Conservation (phyloP, 2,329 filamentous ascomycete species). For the Volutella citrinella region DNA sequence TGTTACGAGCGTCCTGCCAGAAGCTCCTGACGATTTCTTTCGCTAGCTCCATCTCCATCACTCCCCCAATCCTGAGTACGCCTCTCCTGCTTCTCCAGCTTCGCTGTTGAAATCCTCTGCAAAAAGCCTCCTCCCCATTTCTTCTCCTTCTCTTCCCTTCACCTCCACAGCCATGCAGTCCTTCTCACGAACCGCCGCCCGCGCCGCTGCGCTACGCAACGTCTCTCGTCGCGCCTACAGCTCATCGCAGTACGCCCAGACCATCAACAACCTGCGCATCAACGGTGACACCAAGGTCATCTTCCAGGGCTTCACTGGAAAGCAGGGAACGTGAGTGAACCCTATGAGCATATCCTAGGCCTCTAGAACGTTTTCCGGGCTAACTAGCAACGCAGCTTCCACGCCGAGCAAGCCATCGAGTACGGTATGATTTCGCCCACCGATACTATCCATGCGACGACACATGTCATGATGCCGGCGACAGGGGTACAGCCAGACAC, state of each 20-base stretch:
- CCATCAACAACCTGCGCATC: conserved; percentile 85
- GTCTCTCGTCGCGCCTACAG: conserved; percentile 69
- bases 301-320: conserved; percentile 96
- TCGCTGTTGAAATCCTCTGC: conserved; percentile 7
- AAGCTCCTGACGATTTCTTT: too few species aligned
- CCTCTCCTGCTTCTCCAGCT: conserved; percentile 14
- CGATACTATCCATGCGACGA: conserved; percentile 14
- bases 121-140: conserved; percentile 11
- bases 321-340: conserved; percentile 81
- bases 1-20: too few species aligned
- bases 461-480: conserved; percentile 24
- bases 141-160: conserved; percentile 9
- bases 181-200: conserved; percentile 66
- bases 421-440: conserved; percentile 67
- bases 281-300: conserved; percentile 91
- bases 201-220: conserved; percentile 66
- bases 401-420: conserved; percentile 95
- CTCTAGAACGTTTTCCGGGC: not conserved
- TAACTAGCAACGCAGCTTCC: conserved; percentile 64
- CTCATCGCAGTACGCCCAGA: conserved; percentile 69
- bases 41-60: too few species aligned
- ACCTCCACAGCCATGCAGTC: conserved; percentile 69
- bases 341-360: conserved; percentile 1
- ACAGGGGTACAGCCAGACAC: conserved; percentile 19
- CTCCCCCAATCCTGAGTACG: conserved; percentile 8